phyloP scores from a whole-genome alignment of 225 moss, liverwort and hornwort genomes.

The Physcomitrellopsis africana region DNA sequence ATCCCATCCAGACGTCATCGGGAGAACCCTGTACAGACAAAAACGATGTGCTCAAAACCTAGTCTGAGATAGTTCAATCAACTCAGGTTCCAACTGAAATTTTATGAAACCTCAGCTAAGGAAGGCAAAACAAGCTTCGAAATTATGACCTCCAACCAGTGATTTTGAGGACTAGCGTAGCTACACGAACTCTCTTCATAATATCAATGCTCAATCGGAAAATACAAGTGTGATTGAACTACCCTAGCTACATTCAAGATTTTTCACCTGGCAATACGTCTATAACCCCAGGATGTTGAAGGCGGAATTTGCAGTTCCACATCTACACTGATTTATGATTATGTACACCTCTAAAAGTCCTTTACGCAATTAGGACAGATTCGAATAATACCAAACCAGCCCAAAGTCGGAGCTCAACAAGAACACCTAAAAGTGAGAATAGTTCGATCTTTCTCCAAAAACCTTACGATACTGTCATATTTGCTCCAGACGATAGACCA shows the following conservation, averaged over 20 bases:
- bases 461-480: background rate
- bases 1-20: constrained; percentile 1
- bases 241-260: background rate
- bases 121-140: background rate
- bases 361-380: constrained; percentile 7
- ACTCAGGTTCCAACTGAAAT: background rate
- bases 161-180: background rate
- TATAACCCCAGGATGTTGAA: background rate
- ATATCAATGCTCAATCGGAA: background rate
- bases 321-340: background rate
- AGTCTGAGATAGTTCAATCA: background rate
- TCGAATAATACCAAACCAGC: background rate
- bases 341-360: background rate
- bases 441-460: background rate
- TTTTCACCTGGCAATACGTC: background rate
- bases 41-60: background rate
- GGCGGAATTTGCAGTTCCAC: background rate
- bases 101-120: background rate
- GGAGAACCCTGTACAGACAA: background rate
- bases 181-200: background rate
- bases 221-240: background rate
- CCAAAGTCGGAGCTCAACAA: background rate
- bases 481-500: background rate
- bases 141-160: background rate
- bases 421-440: background rate